Percentiles rank a stretch among this genome's conserved stretches.
phyloP scores from a whole-genome alignment of 352 stramenopile species.

The Globisporangium sylvaticum region DNA sequence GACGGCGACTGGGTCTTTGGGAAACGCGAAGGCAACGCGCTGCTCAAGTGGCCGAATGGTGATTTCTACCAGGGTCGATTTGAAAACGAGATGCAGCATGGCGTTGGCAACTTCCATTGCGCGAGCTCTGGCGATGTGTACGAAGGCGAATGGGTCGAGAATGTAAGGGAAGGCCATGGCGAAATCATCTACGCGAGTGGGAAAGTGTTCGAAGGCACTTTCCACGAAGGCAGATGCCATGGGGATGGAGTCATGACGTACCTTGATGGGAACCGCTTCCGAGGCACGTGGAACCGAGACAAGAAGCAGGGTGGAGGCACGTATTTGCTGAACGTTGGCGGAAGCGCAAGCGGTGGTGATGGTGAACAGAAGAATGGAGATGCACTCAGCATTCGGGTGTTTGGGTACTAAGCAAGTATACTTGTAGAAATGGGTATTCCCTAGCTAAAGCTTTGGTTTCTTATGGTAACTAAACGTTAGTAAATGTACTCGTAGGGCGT shows the following conservation, averaged over 20 bases:
- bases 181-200: slow-evolving; percentile 74
- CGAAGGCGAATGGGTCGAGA: slow-evolving; percentile 78
- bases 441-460: neutral
- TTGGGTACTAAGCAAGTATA: slow-evolving; percentile 28
- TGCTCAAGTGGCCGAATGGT: slow-evolving; percentile 82
- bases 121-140: slow-evolving; percentile 48
- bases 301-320: slow-evolving; percentile 82
- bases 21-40: slow-evolving; percentile 67
- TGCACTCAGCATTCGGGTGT: slow-evolving; percentile 32
- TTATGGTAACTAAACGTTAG: slow-evolving; percentile 16
- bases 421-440: neutral
- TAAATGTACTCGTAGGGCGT: slow-evolving; percentile 69
- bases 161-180: slow-evolving; percentile 75
- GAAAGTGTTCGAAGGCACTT: slow-evolving; percentile 85
- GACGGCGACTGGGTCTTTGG: slow-evolving; percentile 63
- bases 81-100: slow-evolving; percentile 74
- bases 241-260: slow-evolving; percentile 82
- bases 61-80: slow-evolving; percentile 85
- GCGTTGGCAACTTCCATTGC: slow-evolving; percentile 64
- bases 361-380: slow-evolving; percentile 6
- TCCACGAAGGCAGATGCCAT: slow-evolving; percentile 69
- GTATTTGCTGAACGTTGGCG: slow-evolving; percentile 45
- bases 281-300: slow-evolving; percentile 86
- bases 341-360: neutral
- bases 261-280: slow-evolving; percentile 73